Evolutionary conservation across 1,284 basidiomycete genomes (phyloP).

Genomic region (Farysia itapuensis): DNA sequence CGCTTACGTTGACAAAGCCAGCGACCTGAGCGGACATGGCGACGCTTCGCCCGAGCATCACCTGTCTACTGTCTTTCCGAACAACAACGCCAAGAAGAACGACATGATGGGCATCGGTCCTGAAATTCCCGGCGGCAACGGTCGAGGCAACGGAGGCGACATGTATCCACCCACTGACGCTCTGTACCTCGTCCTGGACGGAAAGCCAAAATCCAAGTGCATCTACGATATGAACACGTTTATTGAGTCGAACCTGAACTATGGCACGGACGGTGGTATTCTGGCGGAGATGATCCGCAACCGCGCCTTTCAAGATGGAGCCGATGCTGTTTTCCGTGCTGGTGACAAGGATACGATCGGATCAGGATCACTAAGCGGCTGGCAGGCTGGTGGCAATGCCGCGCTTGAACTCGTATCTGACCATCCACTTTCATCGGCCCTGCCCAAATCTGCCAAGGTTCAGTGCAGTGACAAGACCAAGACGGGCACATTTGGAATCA

Average conservation of each 20-base stretch:
- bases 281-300: slow-evolving; percentile 48
- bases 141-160: no score
- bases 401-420: slow-evolving; percentile 16
- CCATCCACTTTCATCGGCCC: slow-evolving; percentile 29
- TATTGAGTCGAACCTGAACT: slow-evolving; percentile 43
- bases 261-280: slow-evolving; percentile 43
- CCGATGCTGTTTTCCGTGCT: slow-evolving; percentile 11
- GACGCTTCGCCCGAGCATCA: no score
- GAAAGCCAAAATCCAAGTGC: slow-evolving; percentile 22
- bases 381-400: slow-evolving; percentile 17
- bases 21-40: no score
- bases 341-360: slow-evolving; percentile 19
- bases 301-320: slow-evolving; percentile 37
- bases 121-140: no score
- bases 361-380: slow-evolving; percentile 25
- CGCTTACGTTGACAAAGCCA: no score
- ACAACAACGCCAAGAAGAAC: no score
- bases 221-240: slow-evolving; percentile 42
- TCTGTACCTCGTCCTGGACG: no score
- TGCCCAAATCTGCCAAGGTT: slow-evolving; percentile 38
- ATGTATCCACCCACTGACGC: no score
- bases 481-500: slow-evolving; percentile 15
- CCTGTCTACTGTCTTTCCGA: no score
- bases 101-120: no score
- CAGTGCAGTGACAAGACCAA: slow-evolving; percentile 5